phyloP scores from a whole-genome alignment of 2,329 filamentous ascomycete species.

The Tolypocladium amazonense region DNA sequence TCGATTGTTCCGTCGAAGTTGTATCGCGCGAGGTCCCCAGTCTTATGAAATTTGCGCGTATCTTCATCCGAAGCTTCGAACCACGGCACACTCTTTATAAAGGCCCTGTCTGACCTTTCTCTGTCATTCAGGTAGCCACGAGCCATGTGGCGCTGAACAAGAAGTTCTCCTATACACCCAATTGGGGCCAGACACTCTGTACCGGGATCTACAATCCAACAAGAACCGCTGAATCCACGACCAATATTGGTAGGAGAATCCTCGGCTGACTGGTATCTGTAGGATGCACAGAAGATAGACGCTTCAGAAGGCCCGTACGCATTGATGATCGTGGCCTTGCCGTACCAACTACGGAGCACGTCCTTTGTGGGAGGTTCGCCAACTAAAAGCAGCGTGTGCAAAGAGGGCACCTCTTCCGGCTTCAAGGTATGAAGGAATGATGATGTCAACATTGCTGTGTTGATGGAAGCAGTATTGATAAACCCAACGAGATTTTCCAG shows the following conservation, averaged over 20 bases:
- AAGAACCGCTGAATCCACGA: neutral
- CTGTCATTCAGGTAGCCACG: neutral
- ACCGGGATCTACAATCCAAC: neutral
- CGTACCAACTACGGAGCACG: neutral
- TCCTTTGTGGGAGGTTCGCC: conserved; percentile 2
- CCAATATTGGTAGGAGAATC: neutral
- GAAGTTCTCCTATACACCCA: neutral
- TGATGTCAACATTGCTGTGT: conserved; percentile 1
- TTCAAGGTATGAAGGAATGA: neutral
- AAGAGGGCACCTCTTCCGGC: conserved; percentile 1
- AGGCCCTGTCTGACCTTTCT: neutral
- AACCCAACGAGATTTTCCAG: neutral
- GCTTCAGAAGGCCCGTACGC: neutral
- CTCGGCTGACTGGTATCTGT: neutral
- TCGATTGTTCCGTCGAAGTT: conserved; percentile 11
- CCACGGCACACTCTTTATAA: neutral
- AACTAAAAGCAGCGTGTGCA: conserved; percentile 1
- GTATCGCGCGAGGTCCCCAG: conserved; percentile 17
- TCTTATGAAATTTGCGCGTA: conserved; percentile 1
- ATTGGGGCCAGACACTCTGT: neutral
- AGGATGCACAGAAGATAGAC: neutral
- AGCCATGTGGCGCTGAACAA: neutral
- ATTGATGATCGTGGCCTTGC: neutral
- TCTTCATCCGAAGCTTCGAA: neutral
- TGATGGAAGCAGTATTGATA: neutral